A percentile compares a stretch with the other conserved stretches of the same genome.
Conservation (phyloP, 768 basidiomycete species). For the Crepidotus variabilis region DNA sequence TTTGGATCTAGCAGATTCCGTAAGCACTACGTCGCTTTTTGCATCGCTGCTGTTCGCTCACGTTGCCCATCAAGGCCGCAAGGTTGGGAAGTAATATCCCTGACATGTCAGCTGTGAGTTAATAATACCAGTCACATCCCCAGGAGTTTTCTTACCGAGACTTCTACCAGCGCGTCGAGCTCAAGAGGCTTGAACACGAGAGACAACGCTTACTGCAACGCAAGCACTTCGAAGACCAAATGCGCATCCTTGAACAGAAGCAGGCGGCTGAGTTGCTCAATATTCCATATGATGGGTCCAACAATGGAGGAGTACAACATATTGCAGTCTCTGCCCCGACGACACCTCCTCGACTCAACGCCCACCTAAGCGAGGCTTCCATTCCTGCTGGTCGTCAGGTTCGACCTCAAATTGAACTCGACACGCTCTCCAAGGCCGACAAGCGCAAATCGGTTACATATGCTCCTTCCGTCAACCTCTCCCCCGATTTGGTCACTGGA, state of each 20-base stretch:
- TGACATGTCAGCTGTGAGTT: slow-evolving; percentile 80
- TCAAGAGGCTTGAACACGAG: slow-evolving; percentile 90
- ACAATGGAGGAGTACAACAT: slow-evolving; percentile 57
- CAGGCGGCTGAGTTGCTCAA: slow-evolving; percentile 83
- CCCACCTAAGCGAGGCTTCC: slow-evolving; percentile 59
- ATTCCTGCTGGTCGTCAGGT: slow-evolving; percentile 37
- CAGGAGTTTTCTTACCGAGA: slow-evolving; percentile 1
- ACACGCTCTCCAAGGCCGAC: slow-evolving; percentile 67
- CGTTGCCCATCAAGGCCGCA: slow-evolving; percentile 52
- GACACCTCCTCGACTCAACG: slow-evolving; percentile 78
- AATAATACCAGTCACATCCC: slow-evolving; percentile 4
- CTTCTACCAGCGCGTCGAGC: slow-evolving; percentile 77
- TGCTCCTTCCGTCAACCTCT: slow-evolving; percentile 71
- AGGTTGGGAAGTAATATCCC: slow-evolving; percentile 82
- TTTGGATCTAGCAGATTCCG: slow-evolving; percentile 91
- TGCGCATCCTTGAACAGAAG: slow-evolving; percentile 88
- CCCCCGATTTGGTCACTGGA: slow-evolving; percentile 56
- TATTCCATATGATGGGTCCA: slow-evolving; percentile 62
- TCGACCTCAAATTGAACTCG: slow-evolving; percentile 55
- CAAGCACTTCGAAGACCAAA: slow-evolving; percentile 93
- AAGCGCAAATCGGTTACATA: slow-evolving; percentile 88
- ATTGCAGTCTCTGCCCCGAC: slow-evolving; percentile 88
- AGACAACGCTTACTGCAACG: slow-evolving; percentile 84
- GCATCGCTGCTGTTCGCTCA: slow-evolving; percentile 17
- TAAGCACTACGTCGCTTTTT: slow-evolving; percentile 37